Percentiles rank a stretch among this genome's conserved stretches.
Conservation (phyloP, 1,284 basidiomycete species). For the Hypsizygus ulmarius region DNA sequence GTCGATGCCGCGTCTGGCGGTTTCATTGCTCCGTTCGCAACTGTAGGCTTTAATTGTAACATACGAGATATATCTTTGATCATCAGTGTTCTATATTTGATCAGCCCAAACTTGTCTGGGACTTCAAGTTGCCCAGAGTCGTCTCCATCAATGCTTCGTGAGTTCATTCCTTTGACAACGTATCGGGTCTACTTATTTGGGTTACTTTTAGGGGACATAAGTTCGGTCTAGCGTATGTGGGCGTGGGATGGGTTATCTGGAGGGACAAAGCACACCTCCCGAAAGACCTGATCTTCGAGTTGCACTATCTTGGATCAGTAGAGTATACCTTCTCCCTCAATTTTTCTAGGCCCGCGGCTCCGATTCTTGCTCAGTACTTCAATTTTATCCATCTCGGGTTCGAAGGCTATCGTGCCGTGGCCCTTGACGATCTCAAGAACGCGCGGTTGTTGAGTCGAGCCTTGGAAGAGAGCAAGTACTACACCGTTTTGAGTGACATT, state of each 20-base stretch:
- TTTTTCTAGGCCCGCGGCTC: conserved; percentile 89
- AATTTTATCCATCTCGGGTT: conserved; percentile 86
- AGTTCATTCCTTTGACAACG: conserved; percentile 12
- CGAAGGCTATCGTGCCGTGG: conserved; percentile 76
- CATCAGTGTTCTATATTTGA: conserved; percentile 16
- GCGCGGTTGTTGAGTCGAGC: conserved; percentile 85
- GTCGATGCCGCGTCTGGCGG: conserved; percentile 81
- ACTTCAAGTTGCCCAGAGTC: conserved; percentile 85
- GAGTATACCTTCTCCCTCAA: conserved; percentile 87
- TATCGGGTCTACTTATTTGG: background rate
- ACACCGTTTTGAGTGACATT: conserved; percentile 71
- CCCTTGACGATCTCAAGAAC: conserved; percentile 78
- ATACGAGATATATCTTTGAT: background rate
- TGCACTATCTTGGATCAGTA: conserved; percentile 74
- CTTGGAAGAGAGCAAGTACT: conserved; percentile 79
- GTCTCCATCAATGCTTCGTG: conserved; percentile 83
- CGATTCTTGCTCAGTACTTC: conserved; percentile 92
- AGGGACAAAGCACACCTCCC: conserved; percentile 73
- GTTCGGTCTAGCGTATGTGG: conserved; percentile 85
- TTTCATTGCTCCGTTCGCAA: conserved; percentile 83
- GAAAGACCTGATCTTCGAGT: conserved; percentile 90
- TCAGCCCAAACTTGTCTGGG: conserved; percentile 79
- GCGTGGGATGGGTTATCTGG: conserved; percentile 90
- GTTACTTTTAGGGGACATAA: conserved; percentile 65
- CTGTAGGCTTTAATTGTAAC: conserved; percentile 28